A percentile compares a stretch with the other conserved stretches of the same genome.
Conservation (phyloP, 2,329 filamentous ascomycete species). For the Claviceps quebecensis region DNA sequence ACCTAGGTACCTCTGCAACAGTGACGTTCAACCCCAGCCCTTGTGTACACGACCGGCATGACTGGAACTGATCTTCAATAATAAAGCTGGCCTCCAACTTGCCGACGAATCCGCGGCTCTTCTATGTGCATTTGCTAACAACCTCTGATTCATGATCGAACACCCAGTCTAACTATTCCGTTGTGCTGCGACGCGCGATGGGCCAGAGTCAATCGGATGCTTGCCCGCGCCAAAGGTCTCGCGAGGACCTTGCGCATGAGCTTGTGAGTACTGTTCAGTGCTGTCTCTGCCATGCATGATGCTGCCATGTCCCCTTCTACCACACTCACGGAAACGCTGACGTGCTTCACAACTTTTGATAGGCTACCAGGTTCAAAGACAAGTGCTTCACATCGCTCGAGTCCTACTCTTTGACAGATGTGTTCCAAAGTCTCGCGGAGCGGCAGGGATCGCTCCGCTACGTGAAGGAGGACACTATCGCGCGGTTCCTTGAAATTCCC, state of each 20-base stretch:
- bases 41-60: neutral
- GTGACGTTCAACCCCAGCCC: neutral
- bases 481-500: slow-evolving; percentile 59
- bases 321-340: neutral
- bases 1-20: neutral
- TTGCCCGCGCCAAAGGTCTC: slow-evolving; percentile 28
- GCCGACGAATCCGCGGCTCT: neutral
- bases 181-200: slow-evolving; percentile 17
- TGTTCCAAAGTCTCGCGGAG: slow-evolving; percentile 58
- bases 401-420: slow-evolving; percentile 58
- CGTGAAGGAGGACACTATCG: slow-evolving; percentile 54
- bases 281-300: neutral
- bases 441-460: slow-evolving; percentile 46
- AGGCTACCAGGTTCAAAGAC: slow-evolving; percentile 51
- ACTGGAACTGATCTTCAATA: neutral
- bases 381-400: slow-evolving; percentile 60
- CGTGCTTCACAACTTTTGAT: neutral
- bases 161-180: neutral
- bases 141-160: neutral
- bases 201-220: slow-evolving; percentile 38
- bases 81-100: neutral
- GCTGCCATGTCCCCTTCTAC: neutral
- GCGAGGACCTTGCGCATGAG: slow-evolving; percentile 35
- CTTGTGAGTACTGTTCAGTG: slow-evolving; percentile 26
- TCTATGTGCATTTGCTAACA: neutral